These are phyloP conservation scores for Suillus luteus DNA, from an alignment of 768 basidiomycete genomes.

Conservation along the genomic window DNA sequence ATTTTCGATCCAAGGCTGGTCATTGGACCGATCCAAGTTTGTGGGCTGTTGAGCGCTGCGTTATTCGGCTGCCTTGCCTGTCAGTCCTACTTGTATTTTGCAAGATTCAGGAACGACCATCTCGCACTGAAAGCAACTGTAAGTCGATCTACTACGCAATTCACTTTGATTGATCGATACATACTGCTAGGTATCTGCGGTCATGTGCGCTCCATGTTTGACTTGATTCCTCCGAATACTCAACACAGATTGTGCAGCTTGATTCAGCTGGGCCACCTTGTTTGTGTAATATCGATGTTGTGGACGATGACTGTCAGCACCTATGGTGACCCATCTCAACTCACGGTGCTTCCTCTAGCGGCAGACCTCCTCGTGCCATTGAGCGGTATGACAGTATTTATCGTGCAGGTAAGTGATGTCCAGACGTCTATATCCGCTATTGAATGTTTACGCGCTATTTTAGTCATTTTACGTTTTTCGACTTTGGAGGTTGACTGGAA, in stretches of 20 bases:
- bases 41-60: conserved; percentile 12
- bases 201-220: not conserved
- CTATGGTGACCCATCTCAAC: conserved; percentile 9
- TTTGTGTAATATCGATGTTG: not conserved
- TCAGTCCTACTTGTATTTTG: conserved; percentile 20
- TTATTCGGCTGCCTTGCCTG: conserved; percentile 18
- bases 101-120: conserved; percentile 13
- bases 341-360: conserved; percentile 5
- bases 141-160: not conserved
- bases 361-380: not conserved
- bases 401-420: conserved; percentile 6
- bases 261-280: conserved; percentile 9
- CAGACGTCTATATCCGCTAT: too few species aligned
- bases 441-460: not conserved
- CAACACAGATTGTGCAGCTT: not conserved
- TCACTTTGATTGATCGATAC: not conserved
- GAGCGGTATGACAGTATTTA: not conserved
- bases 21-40: conserved; percentile 18
- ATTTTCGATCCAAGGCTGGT: not conserved
- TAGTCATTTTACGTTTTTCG: conserved; percentile 11
- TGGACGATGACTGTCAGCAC: conserved; percentile 11
- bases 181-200: conserved; percentile 6
- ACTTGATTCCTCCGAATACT: not conserved
- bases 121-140: conserved; percentile 9
- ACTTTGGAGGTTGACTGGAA: conserved; percentile 9